Evolutionary conservation across 2,329 filamentous ascomycete genomes (phyloP).

Genomic region (Clarireedia monteithiana): DNA sequence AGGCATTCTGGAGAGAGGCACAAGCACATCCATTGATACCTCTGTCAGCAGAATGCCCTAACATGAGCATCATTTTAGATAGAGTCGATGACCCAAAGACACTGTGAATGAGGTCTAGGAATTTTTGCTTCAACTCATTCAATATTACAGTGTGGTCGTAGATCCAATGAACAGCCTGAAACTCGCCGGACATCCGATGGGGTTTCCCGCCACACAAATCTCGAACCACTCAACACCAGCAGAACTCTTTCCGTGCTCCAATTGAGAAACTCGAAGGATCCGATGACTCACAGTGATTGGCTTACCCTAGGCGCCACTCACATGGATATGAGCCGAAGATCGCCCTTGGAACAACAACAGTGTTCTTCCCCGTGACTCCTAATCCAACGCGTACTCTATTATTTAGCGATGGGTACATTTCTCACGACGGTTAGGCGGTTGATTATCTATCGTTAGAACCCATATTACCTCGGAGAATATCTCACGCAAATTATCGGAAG

Average conservation of each 20-base stretch:
- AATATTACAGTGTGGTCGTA: not conserved
- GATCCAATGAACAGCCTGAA: not conserved
- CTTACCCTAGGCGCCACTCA: no score
- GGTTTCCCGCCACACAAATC: not conserved
- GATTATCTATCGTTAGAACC: no score
- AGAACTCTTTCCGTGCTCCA: not conserved
- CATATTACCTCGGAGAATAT: not conserved
- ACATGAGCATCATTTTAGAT: no score
- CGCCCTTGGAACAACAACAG: no score
- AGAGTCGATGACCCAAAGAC: no score
- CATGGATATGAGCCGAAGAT: not conserved
- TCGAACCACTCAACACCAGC: not conserved
- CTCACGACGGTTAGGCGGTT: no score
- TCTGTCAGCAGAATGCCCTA: no score
- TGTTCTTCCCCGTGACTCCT: not conserved
- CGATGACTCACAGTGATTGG: not conserved
- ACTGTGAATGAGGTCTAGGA: no score
- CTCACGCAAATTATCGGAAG: not conserved
- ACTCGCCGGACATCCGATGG: slow-evolving; percentile 6
- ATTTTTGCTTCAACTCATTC: slow-evolving; percentile 26
- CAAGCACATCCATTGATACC: no score
- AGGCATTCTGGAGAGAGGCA: no score
- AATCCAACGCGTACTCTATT: not conserved
- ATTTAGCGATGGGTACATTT: not conserved
- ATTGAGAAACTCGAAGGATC: not conserved